Conservation (phyloP, 371 early-diverging fungal genomes). For the Mortierella sp. region DNA sequence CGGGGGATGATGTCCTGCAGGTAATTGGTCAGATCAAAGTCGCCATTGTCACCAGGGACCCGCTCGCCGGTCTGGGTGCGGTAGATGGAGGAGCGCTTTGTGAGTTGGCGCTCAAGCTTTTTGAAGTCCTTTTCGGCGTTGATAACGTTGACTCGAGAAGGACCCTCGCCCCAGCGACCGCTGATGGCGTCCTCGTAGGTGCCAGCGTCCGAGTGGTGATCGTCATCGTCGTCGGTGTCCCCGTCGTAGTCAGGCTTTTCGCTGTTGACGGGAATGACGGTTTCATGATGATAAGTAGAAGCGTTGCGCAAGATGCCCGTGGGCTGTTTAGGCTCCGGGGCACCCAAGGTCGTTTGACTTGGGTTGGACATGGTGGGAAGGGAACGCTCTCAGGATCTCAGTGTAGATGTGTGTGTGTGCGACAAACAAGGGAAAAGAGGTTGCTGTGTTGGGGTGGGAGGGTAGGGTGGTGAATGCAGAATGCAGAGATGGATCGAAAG, state of each 20-base stretch:
- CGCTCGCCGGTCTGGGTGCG: constrained; percentile 15
- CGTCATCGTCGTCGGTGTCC: constrained; percentile 1
- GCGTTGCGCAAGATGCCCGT: too few species aligned
- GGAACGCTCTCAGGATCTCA: too few species aligned
- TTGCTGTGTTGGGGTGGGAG: too few species aligned
- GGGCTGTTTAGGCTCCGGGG: constrained; percentile 9
- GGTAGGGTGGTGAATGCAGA: too few species aligned
- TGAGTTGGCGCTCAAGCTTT: constrained; percentile 29
- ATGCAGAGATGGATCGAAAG: too few species aligned
- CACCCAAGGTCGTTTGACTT: constrained; percentile 28
- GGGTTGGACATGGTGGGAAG: constrained; percentile 35
- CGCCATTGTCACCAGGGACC: too few species aligned
- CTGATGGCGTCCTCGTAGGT: constrained; percentile 30
- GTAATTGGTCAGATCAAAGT: constrained; percentile 26
- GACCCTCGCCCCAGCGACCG: constrained; percentile 51
- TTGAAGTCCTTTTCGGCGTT: constrained; percentile 35
- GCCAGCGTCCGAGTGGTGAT: constrained; percentile 15
- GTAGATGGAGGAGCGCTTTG: neutral
- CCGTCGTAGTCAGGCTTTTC: constrained; percentile 13
- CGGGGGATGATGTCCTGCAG: constrained; percentile 16
- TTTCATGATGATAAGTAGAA: too few species aligned
- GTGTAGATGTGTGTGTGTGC: too few species aligned
- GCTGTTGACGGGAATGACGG: too few species aligned
- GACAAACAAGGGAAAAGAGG: neutral
- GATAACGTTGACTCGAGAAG: constrained; percentile 33